Base-by-base conservation (phyloP, 1,284 basidiomycete genomes). In the Grifola frondosa region DNA sequence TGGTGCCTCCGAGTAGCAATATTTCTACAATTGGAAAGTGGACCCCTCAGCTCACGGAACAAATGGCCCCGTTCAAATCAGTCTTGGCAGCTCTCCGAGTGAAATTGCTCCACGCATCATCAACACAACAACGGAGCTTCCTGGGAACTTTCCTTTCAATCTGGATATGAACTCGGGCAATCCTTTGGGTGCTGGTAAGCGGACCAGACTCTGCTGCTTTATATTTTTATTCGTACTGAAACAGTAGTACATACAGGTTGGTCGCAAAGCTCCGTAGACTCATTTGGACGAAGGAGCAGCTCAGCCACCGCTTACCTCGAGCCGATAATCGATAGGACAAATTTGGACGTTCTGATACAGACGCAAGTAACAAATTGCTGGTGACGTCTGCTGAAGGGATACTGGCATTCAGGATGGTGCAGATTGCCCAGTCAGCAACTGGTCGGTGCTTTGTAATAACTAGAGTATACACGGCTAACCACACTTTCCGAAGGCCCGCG, bases 321-420 rank as follows among this genome's bases (percentile, higher is more conserved):
- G 4, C 57, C 63, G 10, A 46, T 53, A 3, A 53, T 65, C 6
- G 44, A 46, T 17, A 52, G 70, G 8, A 52, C 58, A 6, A 75
- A 75, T 48, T 49, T 75, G 7, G 63, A 70, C 31, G 61, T 75
- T 21, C 47, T 74, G 2, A 46, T 73, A 15, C 61, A 69, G 26
- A 63, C 68, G 1, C 65, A 64, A 30, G 73, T 69, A 3, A 66
- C 63, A 8, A 61, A 62, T 31, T 6, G 35, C 38, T 8, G 45
- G 35, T 12, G n/a, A 17, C 5, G n/a, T 16, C 4, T 42, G 48
- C 29, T 16, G n/a, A 38, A 9, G 41, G 43, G 20, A 44, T 31
- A 3, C 58, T 58, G n/a, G 31, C 49, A 6, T 66, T 72, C 46
- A 52, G 57, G 10, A 52, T 45, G 4, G 65, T 73, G 1, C 60